A percentile compares a stretch with the other conserved stretches of the same genome.
Conservation (phyloP, 1,284 basidiomycete genomes). For the Pterulicium gracile region DNA sequence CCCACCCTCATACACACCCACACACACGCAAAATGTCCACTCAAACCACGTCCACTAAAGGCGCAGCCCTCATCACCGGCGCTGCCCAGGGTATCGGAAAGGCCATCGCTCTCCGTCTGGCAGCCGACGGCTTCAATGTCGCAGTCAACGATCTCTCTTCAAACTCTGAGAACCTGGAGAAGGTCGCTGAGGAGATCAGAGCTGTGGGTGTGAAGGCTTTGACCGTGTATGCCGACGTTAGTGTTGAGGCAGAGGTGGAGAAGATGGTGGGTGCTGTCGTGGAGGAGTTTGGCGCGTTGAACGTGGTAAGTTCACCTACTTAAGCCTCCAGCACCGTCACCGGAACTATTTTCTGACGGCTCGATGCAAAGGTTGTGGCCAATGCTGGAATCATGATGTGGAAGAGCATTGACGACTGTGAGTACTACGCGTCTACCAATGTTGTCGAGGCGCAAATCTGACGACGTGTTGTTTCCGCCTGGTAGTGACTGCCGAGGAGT, state of each 20-base stretch:
- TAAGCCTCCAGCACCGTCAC: not conserved
- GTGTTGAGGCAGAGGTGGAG: constrained; percentile 10
- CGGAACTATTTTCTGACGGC: not conserved
- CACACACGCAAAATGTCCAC: too few species aligned
- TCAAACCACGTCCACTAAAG: too few species aligned
- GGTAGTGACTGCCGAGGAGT: constrained; percentile 8
- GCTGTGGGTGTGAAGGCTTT: not conserved
- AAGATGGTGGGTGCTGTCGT: constrained; percentile 11
- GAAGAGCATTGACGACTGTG: too few species aligned
- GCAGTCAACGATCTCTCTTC: constrained; percentile 9
- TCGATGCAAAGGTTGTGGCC: constrained; percentile 13
- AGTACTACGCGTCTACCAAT: too few species aligned
- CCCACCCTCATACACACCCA: too few species aligned
- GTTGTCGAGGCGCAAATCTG: too few species aligned
- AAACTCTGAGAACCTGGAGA: not conserved
- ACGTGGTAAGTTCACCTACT: constrained; percentile 9
- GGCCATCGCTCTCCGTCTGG: constrained; percentile 12
- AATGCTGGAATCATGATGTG: constrained; percentile 2
- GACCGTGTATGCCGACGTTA: constrained; percentile 4
- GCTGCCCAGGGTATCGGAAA: constrained; percentile 13
- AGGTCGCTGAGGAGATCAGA: constrained; percentile 6
- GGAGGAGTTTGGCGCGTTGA: constrained; percentile 10
- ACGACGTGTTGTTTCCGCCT: not conserved
- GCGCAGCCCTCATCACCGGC: constrained; percentile 16
- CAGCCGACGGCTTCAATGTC: constrained; percentile 11